Percentiles rank a stretch among this genome's conserved stretches.
phyloP scores from a whole-genome alignment of 1,284 basidiomycete genomes.

The Puccinia hordei region DNA sequence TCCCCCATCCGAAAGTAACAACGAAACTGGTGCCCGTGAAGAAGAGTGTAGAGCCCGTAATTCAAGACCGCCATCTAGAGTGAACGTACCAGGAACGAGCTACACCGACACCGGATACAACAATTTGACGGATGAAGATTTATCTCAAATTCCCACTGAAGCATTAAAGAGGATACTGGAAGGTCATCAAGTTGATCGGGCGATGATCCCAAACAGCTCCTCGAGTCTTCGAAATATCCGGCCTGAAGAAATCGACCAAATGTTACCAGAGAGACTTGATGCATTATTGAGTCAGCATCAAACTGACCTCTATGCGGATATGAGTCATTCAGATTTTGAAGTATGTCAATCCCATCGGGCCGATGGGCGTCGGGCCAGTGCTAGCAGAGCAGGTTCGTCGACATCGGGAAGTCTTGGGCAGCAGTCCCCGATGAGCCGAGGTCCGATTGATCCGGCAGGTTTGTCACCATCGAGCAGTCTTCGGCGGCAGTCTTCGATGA shows the following conservation, averaged over 20 bases:
- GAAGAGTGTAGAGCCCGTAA: neutral
- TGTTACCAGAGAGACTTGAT: slow-evolving; percentile 8
- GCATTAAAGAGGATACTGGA: neutral
- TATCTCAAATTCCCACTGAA: neutral
- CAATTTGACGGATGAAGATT: slow-evolving; percentile 5
- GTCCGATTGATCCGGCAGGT: neutral
- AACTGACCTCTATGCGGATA: neutral
- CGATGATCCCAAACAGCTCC: neutral
- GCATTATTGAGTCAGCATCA: slow-evolving; percentile 7
- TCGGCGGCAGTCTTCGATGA: neutral
- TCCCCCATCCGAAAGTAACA: slow-evolving; percentile 8
- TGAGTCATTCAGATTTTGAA: neutral
- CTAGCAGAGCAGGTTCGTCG: neutral
- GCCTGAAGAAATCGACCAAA: slow-evolving; percentile 26
- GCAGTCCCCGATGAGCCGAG: neutral
- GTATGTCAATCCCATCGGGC: neutral
- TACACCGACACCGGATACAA: neutral
- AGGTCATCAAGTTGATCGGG: neutral
- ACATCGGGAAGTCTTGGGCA: slow-evolving; percentile 1
- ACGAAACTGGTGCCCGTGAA: neutral
- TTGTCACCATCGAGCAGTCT: slow-evolving; percentile 14
- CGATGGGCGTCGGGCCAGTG: neutral
- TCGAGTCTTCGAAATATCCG: neutral
- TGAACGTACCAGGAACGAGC: neutral
- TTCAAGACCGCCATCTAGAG: slow-evolving; percentile 30